These are phyloP conservation scores for Hanseniaspora pseudoguilliermondii DNA, from an alignment of 805 yeast genomes.

Conservation along the genomic window DNA sequence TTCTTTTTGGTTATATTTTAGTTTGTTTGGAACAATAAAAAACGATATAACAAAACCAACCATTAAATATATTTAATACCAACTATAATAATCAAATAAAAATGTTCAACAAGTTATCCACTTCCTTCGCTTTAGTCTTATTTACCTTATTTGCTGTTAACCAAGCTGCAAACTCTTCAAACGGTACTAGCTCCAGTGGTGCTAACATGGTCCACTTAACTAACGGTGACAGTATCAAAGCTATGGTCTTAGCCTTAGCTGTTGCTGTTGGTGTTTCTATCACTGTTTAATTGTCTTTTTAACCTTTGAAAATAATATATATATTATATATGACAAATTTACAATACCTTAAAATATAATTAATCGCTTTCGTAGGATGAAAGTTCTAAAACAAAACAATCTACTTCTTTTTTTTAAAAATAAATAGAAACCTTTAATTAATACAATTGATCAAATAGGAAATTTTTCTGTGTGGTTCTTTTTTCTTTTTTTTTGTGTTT, in stretches of 20 bases:
- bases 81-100: not conserved
- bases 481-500: not conserved
- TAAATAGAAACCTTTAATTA: not conserved
- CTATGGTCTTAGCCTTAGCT: conserved; percentile 11
- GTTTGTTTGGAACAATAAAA: too few relatives aligned
- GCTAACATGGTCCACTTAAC: conserved; percentile 2
- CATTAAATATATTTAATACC: not conserved
- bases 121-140: conserved; percentile 7
- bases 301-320: too few relatives aligned
- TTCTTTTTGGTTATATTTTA: too few relatives aligned
- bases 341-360: not conserved
- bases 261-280: conserved; percentile 13
- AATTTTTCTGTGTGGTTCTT: not conserved
- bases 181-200: not conserved
- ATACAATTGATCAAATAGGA: not conserved
- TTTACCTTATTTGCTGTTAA: conserved; percentile 2
- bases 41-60: not conserved
- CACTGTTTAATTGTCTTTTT: not conserved
- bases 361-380: not conserved
- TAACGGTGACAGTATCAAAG: conserved; percentile 2
- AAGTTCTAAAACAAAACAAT: not conserved
- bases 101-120: conserved; percentile 9
- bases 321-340: not conserved
- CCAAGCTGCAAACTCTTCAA: conserved; percentile 10
- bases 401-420: not conserved